Conservation (phyloP, 2,329 filamentous ascomycete genomes). For the Monilinia vaccinii-corymbosi region DNA sequence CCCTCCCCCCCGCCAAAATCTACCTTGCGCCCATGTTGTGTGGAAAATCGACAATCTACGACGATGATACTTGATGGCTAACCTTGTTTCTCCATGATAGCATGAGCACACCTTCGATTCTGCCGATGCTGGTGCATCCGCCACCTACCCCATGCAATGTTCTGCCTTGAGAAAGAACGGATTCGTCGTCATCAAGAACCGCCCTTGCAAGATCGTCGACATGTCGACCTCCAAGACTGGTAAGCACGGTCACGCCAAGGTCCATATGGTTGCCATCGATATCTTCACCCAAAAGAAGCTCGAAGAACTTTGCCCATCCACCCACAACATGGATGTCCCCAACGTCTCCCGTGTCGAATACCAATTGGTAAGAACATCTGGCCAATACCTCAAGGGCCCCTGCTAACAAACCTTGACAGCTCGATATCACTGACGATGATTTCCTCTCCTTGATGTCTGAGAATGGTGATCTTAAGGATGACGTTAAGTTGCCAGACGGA, state of each 20-base stretch:
- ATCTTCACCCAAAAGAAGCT: conserved; percentile 99
- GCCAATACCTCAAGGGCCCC: background rate
- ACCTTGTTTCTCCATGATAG: conserved; percentile 13
- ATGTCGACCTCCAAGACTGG: conserved; percentile 99
- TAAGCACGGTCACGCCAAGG: conserved; percentile 99
- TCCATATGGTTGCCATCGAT: conserved; percentile 94
- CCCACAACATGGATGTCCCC: conserved; percentile 96
- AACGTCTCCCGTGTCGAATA: conserved; percentile 85
- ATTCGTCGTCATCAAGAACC: conserved; percentile 95
- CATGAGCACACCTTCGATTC: conserved; percentile 67
- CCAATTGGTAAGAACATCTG: conserved; percentile 69
- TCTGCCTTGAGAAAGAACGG: conserved; percentile 99
- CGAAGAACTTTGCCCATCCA: conserved; percentile 97
- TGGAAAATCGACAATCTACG: conserved; percentile 4
- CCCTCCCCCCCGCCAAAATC: conserved; percentile 23
- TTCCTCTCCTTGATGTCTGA: conserved; percentile 93
- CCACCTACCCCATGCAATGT: conserved; percentile 97
- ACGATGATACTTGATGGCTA: conserved; percentile 10
- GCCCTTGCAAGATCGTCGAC: conserved; percentile 99
- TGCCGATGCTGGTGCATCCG: conserved; percentile 91
- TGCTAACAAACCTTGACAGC: conserved; percentile 39
- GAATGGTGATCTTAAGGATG: conserved; percentile 81
- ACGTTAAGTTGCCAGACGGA: conserved; percentile 86
- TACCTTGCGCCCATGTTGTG: conserved; percentile 21
- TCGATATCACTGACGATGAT: conserved; percentile 87